phyloP scores from a whole-genome alignment of 768 basidiomycete genomes.

The Dictyophora rubrovolvata region DNA sequence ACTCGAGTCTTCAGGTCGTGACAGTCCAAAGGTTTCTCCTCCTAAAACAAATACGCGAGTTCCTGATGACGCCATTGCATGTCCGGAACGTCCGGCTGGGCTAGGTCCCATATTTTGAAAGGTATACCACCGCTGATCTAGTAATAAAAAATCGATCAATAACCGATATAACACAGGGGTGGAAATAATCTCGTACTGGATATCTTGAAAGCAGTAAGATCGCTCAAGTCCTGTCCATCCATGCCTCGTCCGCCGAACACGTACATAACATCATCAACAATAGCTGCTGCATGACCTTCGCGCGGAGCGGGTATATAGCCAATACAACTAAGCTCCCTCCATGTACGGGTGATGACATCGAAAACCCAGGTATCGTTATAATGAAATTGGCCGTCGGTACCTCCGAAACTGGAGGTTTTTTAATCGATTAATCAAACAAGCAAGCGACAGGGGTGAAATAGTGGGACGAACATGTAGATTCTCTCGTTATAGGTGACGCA shows the following conservation, averaged over 20 bases:
- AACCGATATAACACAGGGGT: not conserved
- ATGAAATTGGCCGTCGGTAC: conserved; percentile 96
- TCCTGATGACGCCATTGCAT: conserved; percentile 95
- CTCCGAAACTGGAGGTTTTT: conserved; percentile 68
- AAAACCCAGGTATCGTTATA: conserved; percentile 99
- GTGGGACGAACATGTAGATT: conserved; percentile 61
- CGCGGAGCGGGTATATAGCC: conserved; percentile 93
- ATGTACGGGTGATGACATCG: conserved; percentile 66
- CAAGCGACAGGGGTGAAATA: conserved; percentile 10
- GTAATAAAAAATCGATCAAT: conserved; percentile 5
- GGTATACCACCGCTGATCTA: conserved; percentile 99
- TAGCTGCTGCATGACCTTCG: conserved; percentile 92
- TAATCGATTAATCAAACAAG: conserved; percentile 10
- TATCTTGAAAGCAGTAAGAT: conserved; percentile 94
- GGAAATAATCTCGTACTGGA: conserved; percentile 58
- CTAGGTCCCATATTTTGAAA: conserved; percentile 99
- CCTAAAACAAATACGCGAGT: conserved; percentile 87
- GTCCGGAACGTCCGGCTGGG: conserved; percentile 85
- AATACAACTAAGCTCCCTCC: conserved; percentile 92
- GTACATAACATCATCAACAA: conserved; percentile 96
- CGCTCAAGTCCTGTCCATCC: conserved; percentile 90
- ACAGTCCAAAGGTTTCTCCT: conserved; percentile 76
- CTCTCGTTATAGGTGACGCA: conserved; percentile 75
- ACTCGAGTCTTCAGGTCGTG: conserved; percentile 67
- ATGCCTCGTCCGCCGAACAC: conserved; percentile 96